These are phyloP conservation scores for Striga hermonthica DNA, from an alignment of 305 asterid genomes.

Conservation along the genomic window DNA sequence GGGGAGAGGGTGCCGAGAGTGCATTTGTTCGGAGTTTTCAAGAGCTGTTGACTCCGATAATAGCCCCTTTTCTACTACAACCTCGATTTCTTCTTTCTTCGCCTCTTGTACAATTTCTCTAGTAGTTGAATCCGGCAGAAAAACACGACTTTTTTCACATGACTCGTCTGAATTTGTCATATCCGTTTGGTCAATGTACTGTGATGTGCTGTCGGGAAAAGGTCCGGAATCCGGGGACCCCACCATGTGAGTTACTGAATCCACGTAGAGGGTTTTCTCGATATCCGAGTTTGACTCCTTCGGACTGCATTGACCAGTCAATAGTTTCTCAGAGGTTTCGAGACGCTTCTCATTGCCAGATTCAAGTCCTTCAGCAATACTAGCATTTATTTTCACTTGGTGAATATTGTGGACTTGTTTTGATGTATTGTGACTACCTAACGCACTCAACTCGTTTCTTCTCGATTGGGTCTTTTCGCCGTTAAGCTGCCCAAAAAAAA, in stretches of 20 bases:
- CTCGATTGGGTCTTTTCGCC: slow-evolving; percentile 27
- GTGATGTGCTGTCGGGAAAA: too few species aligned
- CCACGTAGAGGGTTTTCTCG: slow-evolving; percentile 44
- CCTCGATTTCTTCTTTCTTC: slow-evolving; percentile 18
- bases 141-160: slow-evolving; percentile 17
- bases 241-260: slow-evolving; percentile 32
- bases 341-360: background rate
- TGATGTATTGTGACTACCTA: slow-evolving; percentile 11
- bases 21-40: slow-evolving; percentile 24
- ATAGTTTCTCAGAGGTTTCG: slow-evolving; percentile 42
- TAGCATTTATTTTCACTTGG: background rate
- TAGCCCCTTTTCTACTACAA: slow-evolving; percentile 25
- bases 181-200: too few species aligned
- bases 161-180: background rate
- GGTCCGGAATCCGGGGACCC: slow-evolving; percentile 28
- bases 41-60: too few species aligned
- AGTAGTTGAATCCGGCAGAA: slow-evolving; percentile 1
- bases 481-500: slow-evolving; percentile 34
- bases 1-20: slow-evolving; percentile 45
- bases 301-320: slow-evolving; percentile 31
- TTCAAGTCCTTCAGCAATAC: background rate
- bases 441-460: slow-evolving; percentile 24
- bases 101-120: background rate
- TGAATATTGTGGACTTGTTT: background rate
- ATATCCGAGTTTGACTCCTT: slow-evolving; percentile 31